Evolutionary conservation across 352 stramenopile species (phyloP).

Genomic region (Pythium diclinum): DNA sequence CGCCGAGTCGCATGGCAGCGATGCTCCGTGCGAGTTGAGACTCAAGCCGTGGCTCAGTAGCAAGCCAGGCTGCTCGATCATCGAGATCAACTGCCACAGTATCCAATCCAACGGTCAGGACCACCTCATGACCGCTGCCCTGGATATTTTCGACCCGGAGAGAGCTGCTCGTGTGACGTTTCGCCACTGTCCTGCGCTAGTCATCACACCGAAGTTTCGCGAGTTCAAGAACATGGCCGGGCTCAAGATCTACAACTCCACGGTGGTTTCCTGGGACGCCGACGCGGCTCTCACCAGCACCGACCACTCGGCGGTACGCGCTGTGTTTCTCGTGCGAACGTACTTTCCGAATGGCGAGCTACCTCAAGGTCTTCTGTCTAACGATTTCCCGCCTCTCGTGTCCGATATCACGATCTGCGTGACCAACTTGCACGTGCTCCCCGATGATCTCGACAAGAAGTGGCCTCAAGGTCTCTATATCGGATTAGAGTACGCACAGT

Average conservation of each 20-base stretch:
- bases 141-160: conserved; percentile 1
- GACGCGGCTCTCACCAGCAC: neutral
- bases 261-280: neutral
- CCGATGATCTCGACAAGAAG: neutral
- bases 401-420: neutral
- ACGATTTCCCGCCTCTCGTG: conserved; percentile 5
- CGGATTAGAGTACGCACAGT: conserved; percentile 15
- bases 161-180: conserved; percentile 9
- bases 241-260: conserved; percentile 25
- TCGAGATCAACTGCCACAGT: conserved; percentile 17
- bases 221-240: neutral
- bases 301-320: neutral
- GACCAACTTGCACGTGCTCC: conserved; percentile 12
- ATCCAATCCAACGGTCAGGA: conserved; percentile 7
- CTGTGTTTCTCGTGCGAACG: neutral
- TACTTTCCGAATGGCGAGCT: conserved; percentile 5
- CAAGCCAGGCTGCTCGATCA: conserved; percentile 12
- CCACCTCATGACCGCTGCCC: neutral
- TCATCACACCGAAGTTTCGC: neutral
- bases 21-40: neutral
- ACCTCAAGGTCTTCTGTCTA: conserved; percentile 3
- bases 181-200: conserved; percentile 14
- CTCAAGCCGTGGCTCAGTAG: conserved; percentile 16
- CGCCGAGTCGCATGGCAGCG: neutral
- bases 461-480: conserved; percentile 8